phyloP scores from a whole-genome alignment of 352 stramenopile genomes.

The Chrysophaeum taylorii region DNA sequence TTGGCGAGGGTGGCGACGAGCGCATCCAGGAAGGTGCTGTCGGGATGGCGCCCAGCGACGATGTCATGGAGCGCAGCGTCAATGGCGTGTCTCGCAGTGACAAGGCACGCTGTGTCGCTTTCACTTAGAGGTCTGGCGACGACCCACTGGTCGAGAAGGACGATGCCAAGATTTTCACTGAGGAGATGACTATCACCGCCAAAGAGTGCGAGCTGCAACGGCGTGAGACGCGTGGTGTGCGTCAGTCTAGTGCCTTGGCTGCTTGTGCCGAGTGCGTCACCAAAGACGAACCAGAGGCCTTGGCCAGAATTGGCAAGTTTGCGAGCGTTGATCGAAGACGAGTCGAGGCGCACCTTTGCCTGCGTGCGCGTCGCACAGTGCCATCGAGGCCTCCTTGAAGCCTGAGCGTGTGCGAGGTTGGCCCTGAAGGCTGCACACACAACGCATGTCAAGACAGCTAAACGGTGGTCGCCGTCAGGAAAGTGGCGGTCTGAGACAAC shows the following conservation, averaged over 20 bases:
- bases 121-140: too few species aligned
- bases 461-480: background rate
- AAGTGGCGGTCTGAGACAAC: background rate
- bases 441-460: background rate
- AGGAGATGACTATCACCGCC: background rate
- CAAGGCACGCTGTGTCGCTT: too few species aligned
- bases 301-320: background rate
- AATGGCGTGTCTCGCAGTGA: too few species aligned
- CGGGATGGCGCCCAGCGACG: too few species aligned
- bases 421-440: background rate
- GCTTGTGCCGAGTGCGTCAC: background rate
- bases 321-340: background rate
- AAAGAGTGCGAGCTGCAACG: background rate
- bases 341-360: background rate
- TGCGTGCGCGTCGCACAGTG: background rate
- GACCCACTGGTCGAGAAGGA: background rate
- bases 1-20: too few species aligned
- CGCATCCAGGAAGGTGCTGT: too few species aligned
- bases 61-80: too few species aligned
- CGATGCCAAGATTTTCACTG: background rate
- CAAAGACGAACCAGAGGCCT: background rate
- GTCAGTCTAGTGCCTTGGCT: background rate
- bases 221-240: background rate
- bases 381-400: background rate
- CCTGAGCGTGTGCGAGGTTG: background rate